These are phyloP conservation scores for Candida endomychidarum DNA, from an alignment of 805 yeast species.

Conservation along the genomic window DNA sequence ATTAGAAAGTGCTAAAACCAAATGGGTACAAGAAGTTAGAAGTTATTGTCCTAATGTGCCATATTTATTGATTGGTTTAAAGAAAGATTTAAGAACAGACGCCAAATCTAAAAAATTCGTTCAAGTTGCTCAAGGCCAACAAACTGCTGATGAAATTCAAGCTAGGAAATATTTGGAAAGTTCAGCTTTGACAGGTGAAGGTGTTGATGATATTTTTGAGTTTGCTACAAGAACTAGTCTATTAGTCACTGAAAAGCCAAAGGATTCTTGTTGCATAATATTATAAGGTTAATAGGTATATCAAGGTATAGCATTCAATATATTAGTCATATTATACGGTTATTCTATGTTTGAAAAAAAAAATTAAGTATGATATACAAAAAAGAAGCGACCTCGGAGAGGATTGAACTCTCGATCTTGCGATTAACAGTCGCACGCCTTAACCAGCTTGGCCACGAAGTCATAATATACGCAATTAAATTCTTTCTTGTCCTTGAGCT, in stretches of 20 bases:
- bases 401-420: slow-evolving; percentile 14
- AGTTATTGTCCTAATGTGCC: slow-evolving; percentile 82
- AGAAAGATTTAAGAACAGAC: slow-evolving; percentile 69
- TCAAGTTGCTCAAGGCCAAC: slow-evolving; percentile 58
- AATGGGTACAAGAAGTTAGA: slow-evolving; percentile 85
- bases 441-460: slow-evolving; percentile 15
- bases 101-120: slow-evolving; percentile 47
- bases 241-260: slow-evolving; percentile 35
- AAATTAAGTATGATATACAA: neutral
- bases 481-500: too few species aligned
- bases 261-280: slow-evolving; percentile 35
- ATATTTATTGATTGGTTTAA: slow-evolving; percentile 75
- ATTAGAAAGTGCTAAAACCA: slow-evolving; percentile 72
- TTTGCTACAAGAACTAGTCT: slow-evolving; percentile 84
- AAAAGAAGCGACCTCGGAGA: slow-evolving; percentile 12
- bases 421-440: slow-evolving; percentile 14
- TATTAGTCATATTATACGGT: neutral
- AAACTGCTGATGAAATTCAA: slow-evolving; percentile 73
- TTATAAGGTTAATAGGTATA: too few species aligned
- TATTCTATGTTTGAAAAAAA: neutral
- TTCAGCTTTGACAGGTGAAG: slow-evolving; percentile 90
- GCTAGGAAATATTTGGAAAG: slow-evolving; percentile 85
- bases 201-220: slow-evolving; percentile 92
- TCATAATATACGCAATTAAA: too few species aligned
- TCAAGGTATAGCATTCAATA: slow-evolving; percentile 1